These are phyloP conservation scores for Spathaspora boniae DNA, from an alignment of 805 yeast genomes.

Conservation along the genomic window DNA sequence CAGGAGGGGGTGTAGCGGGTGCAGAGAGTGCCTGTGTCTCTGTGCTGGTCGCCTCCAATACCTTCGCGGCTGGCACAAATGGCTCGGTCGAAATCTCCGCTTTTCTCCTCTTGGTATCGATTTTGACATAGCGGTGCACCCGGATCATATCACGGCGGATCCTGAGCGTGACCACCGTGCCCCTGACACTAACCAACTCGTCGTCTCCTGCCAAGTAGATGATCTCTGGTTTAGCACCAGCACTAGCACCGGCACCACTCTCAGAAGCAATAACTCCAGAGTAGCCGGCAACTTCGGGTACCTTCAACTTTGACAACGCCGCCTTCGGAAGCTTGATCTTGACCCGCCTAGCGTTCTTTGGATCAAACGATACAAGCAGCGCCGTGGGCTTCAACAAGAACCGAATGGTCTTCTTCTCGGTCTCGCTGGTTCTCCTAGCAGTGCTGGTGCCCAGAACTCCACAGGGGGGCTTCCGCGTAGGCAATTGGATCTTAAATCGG, in stretches of 20 bases:
- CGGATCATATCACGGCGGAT: background rate
- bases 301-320: slow-evolving; percentile 2
- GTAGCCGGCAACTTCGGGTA: too few relatives aligned
- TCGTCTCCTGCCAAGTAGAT: background rate
- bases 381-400: too few relatives aligned
- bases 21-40: too few relatives aligned
- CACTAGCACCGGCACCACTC: background rate
- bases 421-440: too few relatives aligned
- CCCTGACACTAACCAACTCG: background rate
- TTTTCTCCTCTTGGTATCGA: slow-evolving; percentile 29
- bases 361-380: too few relatives aligned
- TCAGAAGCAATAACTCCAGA: slow-evolving; percentile 2
- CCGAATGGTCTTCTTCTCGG: too few relatives aligned
- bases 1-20: too few relatives aligned
- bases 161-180: slow-evolving; percentile 2
- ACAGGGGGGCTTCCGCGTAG: slow-evolving; percentile 22
- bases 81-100: slow-evolving; percentile 43
- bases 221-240: slow-evolving; percentile 1
- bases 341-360: slow-evolving; percentile 5
- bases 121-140: slow-evolving; percentile 41
- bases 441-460: too few relatives aligned
- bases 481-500: slow-evolving; percentile 49
- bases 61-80: too few relatives aligned
- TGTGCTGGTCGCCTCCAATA: too few relatives aligned
- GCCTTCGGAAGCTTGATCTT: slow-evolving; percentile 9